Evolutionary conservation across 208 protist genomes (phyloP).

Genomic region (Leishmania mexicana): DNA sequence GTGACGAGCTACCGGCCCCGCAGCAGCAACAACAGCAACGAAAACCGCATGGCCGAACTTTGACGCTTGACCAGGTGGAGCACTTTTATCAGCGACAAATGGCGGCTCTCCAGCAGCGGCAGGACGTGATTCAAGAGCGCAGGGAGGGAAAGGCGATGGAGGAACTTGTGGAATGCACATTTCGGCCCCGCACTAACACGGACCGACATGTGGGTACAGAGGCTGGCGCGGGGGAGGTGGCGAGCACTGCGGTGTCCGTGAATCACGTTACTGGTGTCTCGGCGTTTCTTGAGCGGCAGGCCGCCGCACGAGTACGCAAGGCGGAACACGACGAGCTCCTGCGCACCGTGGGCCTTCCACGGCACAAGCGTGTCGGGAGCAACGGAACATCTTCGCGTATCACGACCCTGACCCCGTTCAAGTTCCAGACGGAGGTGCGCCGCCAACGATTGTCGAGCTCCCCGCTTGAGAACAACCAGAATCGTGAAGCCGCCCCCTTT

Average conservation of each 20-base stretch:
- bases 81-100: constrained; percentile 69
- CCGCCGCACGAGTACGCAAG: constrained; percentile 42
- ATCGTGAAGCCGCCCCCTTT: neutral
- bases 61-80: constrained; percentile 36
- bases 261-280: constrained; percentile 47
- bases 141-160: constrained; percentile 37
- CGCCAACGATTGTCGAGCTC: neutral
- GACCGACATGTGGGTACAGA: neutral
- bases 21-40: neutral
- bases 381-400: neutral
- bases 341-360: constrained; percentile 38
- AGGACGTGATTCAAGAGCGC: constrained; percentile 26
- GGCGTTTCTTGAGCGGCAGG: constrained; percentile 66
- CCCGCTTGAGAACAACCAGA: neutral
- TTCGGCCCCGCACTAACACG: constrained; percentile 65
- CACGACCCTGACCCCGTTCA: constrained; percentile 23
- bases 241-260: constrained; percentile 22
- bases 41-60: neutral
- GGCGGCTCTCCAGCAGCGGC: constrained; percentile 25
- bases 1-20: neutral
- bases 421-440: constrained; percentile 21
- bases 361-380: constrained; percentile 5
- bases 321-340: constrained; percentile 52
- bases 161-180: constrained; percentile 83
- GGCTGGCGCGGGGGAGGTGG: neutral